Percentiles rank a stretch among this genome's conserved stretches.
Evolutionary conservation across 176 grass and related monocot species (phyloP).

Genomic region (Aegilops longissima): DNA sequence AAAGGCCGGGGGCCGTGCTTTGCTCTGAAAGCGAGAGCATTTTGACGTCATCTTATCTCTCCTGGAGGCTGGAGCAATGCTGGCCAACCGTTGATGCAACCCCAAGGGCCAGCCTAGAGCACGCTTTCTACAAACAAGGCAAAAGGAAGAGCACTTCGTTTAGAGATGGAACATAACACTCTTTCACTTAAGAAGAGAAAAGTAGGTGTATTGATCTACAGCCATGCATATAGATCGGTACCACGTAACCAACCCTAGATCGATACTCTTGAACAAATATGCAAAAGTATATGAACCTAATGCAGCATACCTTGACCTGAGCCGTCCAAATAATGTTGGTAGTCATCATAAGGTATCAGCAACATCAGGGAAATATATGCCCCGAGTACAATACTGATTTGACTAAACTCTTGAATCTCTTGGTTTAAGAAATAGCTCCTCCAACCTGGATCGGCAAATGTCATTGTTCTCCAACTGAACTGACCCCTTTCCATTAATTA

Average conservation of each 20-base stretch:
- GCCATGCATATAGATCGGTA: background rate
- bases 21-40: slow-evolving; percentile 25
- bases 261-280: slow-evolving; percentile 10
- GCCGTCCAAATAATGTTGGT: slow-evolving; percentile 18
- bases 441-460: background rate
- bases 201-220: background rate
- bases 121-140: background rate
- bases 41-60: slow-evolving; percentile 32
- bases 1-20: background rate
- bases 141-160: background rate
- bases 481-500: background rate
- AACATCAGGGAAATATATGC: background rate
- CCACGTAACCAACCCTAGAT: slow-evolving; percentile 32
- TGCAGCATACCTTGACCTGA: background rate
- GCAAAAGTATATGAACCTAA: background rate
- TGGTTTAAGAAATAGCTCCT: background rate
- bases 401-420: background rate
- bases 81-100: background rate
- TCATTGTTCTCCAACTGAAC: background rate
- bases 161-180: background rate
- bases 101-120: background rate
- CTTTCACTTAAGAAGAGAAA: slow-evolving; percentile 14
- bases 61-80: background rate
- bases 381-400: background rate
- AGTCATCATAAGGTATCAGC: background rate